These are phyloP conservation scores for Peronospora belbahrii DNA, from an alignment of 352 stramenopile species.

Conservation along the genomic window DNA sequence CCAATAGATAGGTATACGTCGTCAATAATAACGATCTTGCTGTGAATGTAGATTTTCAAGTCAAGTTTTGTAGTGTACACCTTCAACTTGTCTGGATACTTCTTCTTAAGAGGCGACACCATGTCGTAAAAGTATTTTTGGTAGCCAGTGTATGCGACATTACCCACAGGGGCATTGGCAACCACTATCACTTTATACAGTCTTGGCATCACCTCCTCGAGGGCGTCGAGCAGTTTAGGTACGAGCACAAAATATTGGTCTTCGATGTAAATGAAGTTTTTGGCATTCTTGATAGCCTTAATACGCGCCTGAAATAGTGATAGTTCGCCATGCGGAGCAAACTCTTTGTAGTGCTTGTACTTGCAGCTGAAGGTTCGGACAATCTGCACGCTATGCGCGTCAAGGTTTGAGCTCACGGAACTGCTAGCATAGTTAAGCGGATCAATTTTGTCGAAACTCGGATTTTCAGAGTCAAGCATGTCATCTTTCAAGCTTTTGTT, in stretches of 20 bases:
- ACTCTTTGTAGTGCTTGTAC: constrained; percentile 40
- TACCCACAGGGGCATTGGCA: constrained; percentile 7
- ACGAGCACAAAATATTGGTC: constrained; percentile 36
- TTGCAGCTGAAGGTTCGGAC: constrained; percentile 53
- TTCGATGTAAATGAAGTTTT: constrained; percentile 30
- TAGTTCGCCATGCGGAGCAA: constrained; percentile 42
- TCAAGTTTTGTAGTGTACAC: constrained; percentile 32
- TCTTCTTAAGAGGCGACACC: constrained; percentile 23
- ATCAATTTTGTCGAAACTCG: constrained; percentile 15
- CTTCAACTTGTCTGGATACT: constrained; percentile 37
- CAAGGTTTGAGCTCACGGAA: constrained; percentile 7
- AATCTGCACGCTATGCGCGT: constrained; percentile 39
- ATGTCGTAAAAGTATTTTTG: constrained; percentile 25
- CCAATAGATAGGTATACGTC: constrained; percentile 49
- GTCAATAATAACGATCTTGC: constrained; percentile 42
- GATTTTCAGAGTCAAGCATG: constrained; percentile 40
- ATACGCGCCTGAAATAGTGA: constrained; percentile 40
- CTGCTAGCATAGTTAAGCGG: constrained; percentile 8
- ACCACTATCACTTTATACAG: constrained; percentile 49
- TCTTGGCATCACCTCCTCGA: constrained; percentile 36
- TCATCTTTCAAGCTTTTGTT: constrained; percentile 24
- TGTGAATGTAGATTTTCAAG: constrained; percentile 43
- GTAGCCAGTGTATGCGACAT: background rate
- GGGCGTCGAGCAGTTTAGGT: constrained; percentile 30
- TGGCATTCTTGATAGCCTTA: constrained; percentile 35